A percentile compares a stretch with the other conserved stretches of the same genome.
Conservation (phyloP, 129 eudicot species). For the Tanacetum coccineum region DNA sequence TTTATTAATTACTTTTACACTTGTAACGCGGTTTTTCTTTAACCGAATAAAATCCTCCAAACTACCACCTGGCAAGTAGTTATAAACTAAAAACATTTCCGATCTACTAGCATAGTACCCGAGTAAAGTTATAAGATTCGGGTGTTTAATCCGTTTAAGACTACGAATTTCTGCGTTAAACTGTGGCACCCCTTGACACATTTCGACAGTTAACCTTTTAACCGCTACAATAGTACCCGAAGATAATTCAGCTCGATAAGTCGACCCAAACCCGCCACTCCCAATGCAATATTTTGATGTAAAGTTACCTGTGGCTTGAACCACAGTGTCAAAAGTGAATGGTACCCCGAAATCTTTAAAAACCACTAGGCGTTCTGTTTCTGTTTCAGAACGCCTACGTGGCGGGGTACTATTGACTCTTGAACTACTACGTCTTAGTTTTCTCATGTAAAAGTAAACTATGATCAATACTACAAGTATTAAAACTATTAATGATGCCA, state of each 20-base stretch:
- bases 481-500: constrained; percentile 40
- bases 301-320: constrained; percentile 56
- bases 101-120: constrained; percentile 51
- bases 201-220: constrained; percentile 50
- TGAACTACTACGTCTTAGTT: constrained; percentile 24
- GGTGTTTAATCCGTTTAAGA: constrained; percentile 49
- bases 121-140: constrained; percentile 47
- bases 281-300: constrained; percentile 52
- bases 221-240: constrained; percentile 55
- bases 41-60: constrained; percentile 44
- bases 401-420: constrained; percentile 27
- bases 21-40: constrained; percentile 26
- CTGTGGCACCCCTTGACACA: constrained; percentile 59
- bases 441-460: constrained; percentile 37
- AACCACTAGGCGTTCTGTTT: constrained; percentile 32
- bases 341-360: constrained; percentile 43
- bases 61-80: constrained; percentile 64
- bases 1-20: constrained; percentile 40
- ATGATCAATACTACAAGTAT: constrained; percentile 36
- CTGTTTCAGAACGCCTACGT: constrained; percentile 36
- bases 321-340: constrained; percentile 39
- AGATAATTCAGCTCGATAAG: constrained; percentile 50
- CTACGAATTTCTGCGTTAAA: constrained; percentile 59
- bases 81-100: constrained; percentile 69
- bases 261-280: constrained; percentile 67